A percentile compares a stretch with the other conserved stretches of the same genome.
These are phyloP conservation scores for Heliamphora exappendiculata DNA, from an alignment of 148 eudicot species.

Conservation along the genomic window DNA sequence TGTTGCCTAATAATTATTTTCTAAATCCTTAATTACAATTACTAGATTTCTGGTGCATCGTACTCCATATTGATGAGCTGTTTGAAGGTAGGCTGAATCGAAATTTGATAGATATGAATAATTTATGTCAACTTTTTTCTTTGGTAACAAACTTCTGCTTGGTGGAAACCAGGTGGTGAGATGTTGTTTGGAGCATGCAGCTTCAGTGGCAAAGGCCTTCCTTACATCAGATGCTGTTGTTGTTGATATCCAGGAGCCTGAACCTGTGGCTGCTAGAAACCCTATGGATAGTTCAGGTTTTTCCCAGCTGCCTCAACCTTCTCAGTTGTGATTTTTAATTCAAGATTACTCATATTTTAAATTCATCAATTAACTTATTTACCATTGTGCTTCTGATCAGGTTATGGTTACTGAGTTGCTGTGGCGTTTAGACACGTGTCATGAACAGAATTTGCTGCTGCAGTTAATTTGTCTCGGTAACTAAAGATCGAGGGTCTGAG, in stretches of 20 bases:
- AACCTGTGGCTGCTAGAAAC: conserved; percentile 32
- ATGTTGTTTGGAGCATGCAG: conserved; percentile 69
- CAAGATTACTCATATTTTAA: not conserved
- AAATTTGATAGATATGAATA: not conserved
- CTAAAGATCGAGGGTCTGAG: not conserved
- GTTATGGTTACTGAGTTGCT: conserved; percentile 15
- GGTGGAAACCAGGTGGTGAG: conserved; percentile 47
- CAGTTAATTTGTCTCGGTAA: not conserved
- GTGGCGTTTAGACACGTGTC: not conserved
- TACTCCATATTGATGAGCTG: too few relatives aligned
- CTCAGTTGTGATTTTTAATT: not conserved
- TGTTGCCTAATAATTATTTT: not conserved
- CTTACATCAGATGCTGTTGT: conserved; percentile 72
- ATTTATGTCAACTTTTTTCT: not conserved
- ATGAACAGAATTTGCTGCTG: not conserved
- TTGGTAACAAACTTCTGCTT: not conserved
- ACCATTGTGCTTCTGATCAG: not conserved
- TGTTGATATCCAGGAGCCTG: conserved; percentile 53
- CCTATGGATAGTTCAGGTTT: conserved; percentile 63
- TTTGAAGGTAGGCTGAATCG: not conserved
- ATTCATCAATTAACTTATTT: not conserved
- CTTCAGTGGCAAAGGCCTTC: conserved; percentile 62
- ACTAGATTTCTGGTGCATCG: not conserved
- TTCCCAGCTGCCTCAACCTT: not conserved
- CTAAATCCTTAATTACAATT: not conserved